These are phyloP conservation scores for Boletus huronensis DNA, from an alignment of 768 basidiomycete species.

Conservation along the genomic window DNA sequence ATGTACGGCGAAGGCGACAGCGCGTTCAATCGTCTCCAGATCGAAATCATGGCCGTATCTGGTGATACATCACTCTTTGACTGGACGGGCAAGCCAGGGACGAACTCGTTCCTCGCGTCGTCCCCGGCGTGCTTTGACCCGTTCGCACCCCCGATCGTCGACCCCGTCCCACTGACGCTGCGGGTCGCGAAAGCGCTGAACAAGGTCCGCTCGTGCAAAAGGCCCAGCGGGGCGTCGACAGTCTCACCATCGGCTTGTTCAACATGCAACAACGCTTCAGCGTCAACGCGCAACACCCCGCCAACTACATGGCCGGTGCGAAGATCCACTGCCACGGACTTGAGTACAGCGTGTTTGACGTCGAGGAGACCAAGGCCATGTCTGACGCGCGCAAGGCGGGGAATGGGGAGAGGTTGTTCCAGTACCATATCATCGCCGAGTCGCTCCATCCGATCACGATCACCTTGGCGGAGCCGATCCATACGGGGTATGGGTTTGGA, in stretches of 20 bases:
- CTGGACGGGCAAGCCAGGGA: conserved; percentile 18
- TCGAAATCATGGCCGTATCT: conserved; percentile 24
- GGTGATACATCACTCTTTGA: conserved; percentile 26
- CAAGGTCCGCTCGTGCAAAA: conserved; percentile 13
- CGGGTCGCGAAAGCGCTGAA: neutral
- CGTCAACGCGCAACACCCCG: conserved; percentile 20
- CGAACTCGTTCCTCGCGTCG: conserved; percentile 18
- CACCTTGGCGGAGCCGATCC: conserved; percentile 20
- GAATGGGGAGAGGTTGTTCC: conserved; percentile 1
- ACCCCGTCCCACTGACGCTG: conserved; percentile 18
- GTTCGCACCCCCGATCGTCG: conserved; percentile 13
- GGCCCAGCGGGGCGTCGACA: conserved; percentile 14
- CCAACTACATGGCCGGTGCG: conserved; percentile 17
- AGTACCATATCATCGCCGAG: conserved; percentile 16
- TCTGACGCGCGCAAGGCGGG: neutral
- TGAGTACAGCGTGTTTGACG: conserved; percentile 16
- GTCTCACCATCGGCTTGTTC: conserved; percentile 12
- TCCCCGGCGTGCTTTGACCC: conserved; percentile 23
- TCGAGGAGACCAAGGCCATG: conserved; percentile 17
- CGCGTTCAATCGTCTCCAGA: conserved; percentile 28
- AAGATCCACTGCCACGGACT: conserved; percentile 22
- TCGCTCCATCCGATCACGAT: conserved; percentile 19
- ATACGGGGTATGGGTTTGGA: conserved; percentile 17
- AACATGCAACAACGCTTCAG: conserved; percentile 19
- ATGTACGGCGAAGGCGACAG: conserved; percentile 28